Base-by-base conservation (phyloP, 2,329 filamentous ascomycete species). In the Colletotrichum sp. region DNA sequence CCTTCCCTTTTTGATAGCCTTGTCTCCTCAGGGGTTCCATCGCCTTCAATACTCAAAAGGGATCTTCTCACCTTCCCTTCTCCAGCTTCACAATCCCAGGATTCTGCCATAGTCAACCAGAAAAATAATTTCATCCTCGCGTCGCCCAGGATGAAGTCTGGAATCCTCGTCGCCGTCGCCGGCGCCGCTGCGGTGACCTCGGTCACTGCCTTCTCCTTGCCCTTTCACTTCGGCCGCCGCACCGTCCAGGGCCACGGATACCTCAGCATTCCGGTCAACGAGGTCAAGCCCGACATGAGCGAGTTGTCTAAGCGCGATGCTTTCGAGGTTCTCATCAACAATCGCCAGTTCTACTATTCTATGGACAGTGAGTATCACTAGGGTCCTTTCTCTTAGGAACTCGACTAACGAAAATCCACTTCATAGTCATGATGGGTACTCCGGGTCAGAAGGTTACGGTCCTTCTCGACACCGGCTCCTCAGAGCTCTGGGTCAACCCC, bases 401-500 rank as follows among this genome's bases (percentile, higher is more conserved):
- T 19, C 19, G 29, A 22, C 12, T 25, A 71, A 11, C n/a, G 11
- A 59, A 39, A 29, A 67, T 49, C 6, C 44, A 49, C 44, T 49
- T 13, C 44, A 70, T 16, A 89, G 87, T 89, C 55, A 81, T 83
- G 30, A 83, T 89, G 30, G 88, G 88, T 32, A 84, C 82, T 1
- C 84, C 86, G 7, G 80, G 82, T 1, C 88, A 90, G 77, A 82
- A 79, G 13, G 82, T 89, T 44, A 85, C 87, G 13, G 87, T 90
- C 44, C 84, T 89, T 49, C 83, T 90, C 71, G 88, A 90, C 75
- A 90, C 88, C 1, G 89, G 89, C 19, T 91, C 89, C 7, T 87
- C 87, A 77, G 88, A 90, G 80, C 85, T 91, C 9, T 91, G 89
- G 89, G 87, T 90, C 59, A 89, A 91, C 75, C 89, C 89, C 2